phyloP scores from a whole-genome alignment of 345 rosid genomes.

The Salix purpurea region DNA sequence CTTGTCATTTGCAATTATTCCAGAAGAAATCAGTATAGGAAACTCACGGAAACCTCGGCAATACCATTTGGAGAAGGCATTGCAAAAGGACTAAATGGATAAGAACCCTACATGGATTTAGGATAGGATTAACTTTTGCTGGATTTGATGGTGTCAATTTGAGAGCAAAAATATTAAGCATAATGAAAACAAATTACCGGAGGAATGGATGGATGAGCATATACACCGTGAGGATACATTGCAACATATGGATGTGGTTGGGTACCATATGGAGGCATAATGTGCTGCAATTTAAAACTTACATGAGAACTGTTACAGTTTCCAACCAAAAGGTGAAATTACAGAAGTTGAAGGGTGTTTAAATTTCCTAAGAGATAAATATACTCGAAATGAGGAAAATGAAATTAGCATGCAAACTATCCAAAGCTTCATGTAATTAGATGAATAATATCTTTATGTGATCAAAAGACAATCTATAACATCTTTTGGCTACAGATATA shows the following conservation, averaged over 20 bases:
- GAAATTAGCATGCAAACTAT: background rate
- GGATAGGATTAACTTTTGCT: constrained; percentile 5
- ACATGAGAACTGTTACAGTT: constrained; percentile 7
- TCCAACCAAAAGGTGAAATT: constrained; percentile 5
- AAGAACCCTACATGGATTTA: constrained; percentile 62
- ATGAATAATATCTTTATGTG: background rate
- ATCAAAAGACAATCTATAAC: background rate
- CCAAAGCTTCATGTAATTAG: background rate
- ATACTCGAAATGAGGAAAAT: background rate
- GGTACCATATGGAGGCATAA: constrained; percentile 97
- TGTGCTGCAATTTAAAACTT: constrained; percentile 53
- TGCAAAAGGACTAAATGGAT: constrained; percentile 94
- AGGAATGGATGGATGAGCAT: constrained; percentile 90
- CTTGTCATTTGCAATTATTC: constrained; percentile 4
- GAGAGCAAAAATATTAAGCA: background rate
- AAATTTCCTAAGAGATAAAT: background rate
- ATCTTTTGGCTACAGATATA: background rate
- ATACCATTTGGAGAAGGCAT: constrained; percentile 94
- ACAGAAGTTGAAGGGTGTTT: background rate
- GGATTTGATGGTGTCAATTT: constrained; percentile 2
- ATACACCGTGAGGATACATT: constrained; percentile 98
- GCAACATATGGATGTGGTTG: constrained; percentile 97
- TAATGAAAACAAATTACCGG: constrained; percentile 50
- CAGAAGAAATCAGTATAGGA: constrained; percentile 9
- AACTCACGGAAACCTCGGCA: constrained; percentile 73